These are phyloP conservation scores for Cryptomeria japonica DNA, from an alignment of 75 land plant genomes.

Conservation along the genomic window DNA sequence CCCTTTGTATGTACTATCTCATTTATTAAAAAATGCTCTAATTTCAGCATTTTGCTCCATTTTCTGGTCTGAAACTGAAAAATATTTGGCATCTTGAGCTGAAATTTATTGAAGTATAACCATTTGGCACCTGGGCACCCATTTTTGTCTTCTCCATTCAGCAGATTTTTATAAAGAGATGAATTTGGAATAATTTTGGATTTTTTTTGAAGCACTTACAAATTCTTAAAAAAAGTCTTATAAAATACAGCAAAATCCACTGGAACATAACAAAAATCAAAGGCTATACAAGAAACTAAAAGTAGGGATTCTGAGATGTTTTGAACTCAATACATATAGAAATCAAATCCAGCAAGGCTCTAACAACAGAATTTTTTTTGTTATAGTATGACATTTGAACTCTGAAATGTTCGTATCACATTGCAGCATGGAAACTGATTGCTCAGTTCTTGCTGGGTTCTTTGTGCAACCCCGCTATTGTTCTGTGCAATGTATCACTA, in stretches of 20 bases:
- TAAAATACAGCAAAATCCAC: background rate
- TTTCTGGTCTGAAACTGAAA: background rate
- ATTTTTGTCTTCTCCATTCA: background rate
- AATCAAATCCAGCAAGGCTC: too few relatives aligned
- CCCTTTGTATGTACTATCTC: background rate
- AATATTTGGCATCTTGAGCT: background rate
- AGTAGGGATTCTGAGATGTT: background rate
- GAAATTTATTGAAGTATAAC: background rate
- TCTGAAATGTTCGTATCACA: too few relatives aligned
- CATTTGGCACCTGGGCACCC: background rate
- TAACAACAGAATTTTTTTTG: too few relatives aligned
- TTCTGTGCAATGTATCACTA: too few relatives aligned
- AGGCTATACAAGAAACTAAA: background rate
- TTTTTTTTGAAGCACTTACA: background rate
- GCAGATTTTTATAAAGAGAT: background rate
- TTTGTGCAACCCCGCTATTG: too few relatives aligned
- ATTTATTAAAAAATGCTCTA: background rate
- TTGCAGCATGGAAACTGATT: too few relatives aligned
- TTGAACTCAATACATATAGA: too few relatives aligned
- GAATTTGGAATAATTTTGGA: background rate
- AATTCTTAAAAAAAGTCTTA: background rate
- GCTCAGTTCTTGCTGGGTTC: too few relatives aligned
- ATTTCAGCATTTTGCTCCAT: background rate
- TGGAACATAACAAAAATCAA: background rate
- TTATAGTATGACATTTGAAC: too few relatives aligned